Evolutionary conservation across 345 rosid species (phyloP), one percentile per base, ranked within the genome.

Genomic region (Gossypium herbaceum): DNA sequence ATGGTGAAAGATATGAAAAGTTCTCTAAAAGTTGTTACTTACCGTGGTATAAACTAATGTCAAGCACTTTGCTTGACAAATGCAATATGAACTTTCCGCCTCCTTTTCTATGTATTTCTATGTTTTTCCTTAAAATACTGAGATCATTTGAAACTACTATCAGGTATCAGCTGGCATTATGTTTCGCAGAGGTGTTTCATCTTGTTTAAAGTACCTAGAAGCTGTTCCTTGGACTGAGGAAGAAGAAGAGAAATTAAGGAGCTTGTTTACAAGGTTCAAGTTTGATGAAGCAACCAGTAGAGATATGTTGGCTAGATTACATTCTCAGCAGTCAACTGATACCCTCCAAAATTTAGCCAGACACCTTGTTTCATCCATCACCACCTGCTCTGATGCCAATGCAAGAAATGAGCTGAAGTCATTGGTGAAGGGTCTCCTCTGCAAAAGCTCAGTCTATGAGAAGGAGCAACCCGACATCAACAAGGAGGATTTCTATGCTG

Each of bases 191-290:
- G 95, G 94, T 71, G 84, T 88, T 64, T 70, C 71, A 1, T 89
- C 93, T 63, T 91, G 97, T 86, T 81, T 94, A 76, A 88, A 90
- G 73, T 92, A 91, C 85, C 86, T 94, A 51, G 97, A 91, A 82
- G 96, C 86, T 79, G 95, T 94, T 86, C 98, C 97, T 12, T 94
- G 98, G 97, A 88, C 95, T 2, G 98, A 94, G 83, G 97, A 91
- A 39, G 98, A 94, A 85, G 98, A 91, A 85, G 94, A 94, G 77
- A 94, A 89, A 73, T 71, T 92, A 75, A 86, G 96, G 81, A 79
- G 75, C 75, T 55, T 94, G 50, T 81, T 94, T 78, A 71, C 85
- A 19, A 78, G 83, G 72, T 79, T 84, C 72, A 86, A 80, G 60
- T 94, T 92, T 41, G 94, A 88, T 39, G 86, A 81, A 57, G 81